Conservation (phyloP, 1,139 yeast species). For the Debaryomyces nepalensis region DNA sequence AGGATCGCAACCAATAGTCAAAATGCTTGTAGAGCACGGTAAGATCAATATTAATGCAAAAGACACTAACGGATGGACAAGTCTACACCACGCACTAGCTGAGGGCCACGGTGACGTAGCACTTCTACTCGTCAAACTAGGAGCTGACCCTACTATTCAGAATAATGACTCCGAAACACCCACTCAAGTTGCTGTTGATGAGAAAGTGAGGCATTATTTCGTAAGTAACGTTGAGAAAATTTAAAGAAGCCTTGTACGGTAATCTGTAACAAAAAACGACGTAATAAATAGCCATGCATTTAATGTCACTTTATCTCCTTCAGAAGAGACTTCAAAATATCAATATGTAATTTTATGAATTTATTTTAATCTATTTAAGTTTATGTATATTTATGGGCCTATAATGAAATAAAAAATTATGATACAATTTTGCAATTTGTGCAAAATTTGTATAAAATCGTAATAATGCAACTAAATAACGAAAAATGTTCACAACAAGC, state of each 20-base stretch:
- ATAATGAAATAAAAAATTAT: not conserved
- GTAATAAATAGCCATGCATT: too few relatives aligned
- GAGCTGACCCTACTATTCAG: slow-evolving; percentile 62
- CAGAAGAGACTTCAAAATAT: not conserved
- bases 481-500: not conserved
- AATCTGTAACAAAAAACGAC: too few relatives aligned
- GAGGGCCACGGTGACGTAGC: slow-evolving; percentile 90
- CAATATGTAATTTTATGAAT: too few relatives aligned
- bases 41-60: slow-evolving; percentile 69
- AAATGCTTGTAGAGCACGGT: slow-evolving; percentile 51
- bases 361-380: too few relatives aligned
- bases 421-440: not conserved
- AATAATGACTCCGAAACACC: slow-evolving; percentile 63
- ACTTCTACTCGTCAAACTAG: slow-evolving; percentile 58
- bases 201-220: slow-evolving; percentile 44
- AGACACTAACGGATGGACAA: slow-evolving; percentile 81
- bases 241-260: not conserved
- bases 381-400: too few relatives aligned
- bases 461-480: too few relatives aligned
- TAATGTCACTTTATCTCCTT: too few relatives aligned
- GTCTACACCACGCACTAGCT: slow-evolving; percentile 87
- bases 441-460: not conserved
- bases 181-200: slow-evolving; percentile 63
- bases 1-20: slow-evolving; percentile 64
- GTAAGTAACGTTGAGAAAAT: slow-evolving; percentile 1